Evolutionary conservation across 2,329 filamentous ascomycete genomes (phyloP).

Genomic region (Fusarium pseudonygamai): DNA sequence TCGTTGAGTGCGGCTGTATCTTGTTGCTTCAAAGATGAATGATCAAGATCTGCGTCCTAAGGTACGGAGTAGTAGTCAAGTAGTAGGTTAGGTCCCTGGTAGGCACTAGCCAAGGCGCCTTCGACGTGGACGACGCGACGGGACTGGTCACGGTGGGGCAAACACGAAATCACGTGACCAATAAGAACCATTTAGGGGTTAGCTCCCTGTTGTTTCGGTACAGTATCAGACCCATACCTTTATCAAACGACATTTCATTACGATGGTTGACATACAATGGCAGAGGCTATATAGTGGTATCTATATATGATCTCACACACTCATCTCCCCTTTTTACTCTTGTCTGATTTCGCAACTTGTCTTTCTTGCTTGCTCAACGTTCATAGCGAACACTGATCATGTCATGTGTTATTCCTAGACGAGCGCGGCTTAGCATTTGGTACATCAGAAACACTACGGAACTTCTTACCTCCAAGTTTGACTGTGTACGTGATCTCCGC

Average conservation of each 20-base stretch:
- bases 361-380: constrained; percentile 4
- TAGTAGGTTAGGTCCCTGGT: background rate
- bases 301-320: background rate
- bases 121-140: constrained; percentile 34
- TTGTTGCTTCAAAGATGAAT: constrained; percentile 2
- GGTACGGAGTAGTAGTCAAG: background rate
- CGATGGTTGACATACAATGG: background rate
- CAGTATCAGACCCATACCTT: background rate
- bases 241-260: background rate
- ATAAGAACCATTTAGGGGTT: no score
- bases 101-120: background rate
- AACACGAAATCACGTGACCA: constrained; percentile 40
- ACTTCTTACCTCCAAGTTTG: constrained; percentile 49
- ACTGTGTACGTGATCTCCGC: constrained; percentile 51
- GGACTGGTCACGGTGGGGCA: constrained; percentile 25
- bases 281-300: background rate
- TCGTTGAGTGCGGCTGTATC: constrained; percentile 22
- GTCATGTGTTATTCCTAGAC: constrained; percentile 49
- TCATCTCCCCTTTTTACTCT: background rate
- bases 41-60: background rate
- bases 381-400: constrained; percentile 50
- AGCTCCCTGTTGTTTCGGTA: background rate
- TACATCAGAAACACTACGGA: background rate
- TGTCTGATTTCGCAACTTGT: background rate
- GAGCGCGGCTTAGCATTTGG: constrained; percentile 16